Conservation (phyloP, 2,329 filamentous ascomycete genomes). For the Exserohilum rostratum region DNA sequence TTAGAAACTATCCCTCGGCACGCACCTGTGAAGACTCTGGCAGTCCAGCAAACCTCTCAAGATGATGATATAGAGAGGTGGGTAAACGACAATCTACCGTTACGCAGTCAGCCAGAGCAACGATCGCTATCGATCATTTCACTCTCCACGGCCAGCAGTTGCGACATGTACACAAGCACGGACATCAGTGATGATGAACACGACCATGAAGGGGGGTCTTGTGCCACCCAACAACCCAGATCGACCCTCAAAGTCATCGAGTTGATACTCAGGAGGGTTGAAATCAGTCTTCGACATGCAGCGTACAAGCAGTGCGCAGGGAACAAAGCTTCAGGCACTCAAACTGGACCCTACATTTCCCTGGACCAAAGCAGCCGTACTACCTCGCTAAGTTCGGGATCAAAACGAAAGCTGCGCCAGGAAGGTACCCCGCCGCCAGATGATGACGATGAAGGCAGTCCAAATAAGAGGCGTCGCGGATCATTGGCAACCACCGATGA, state of each 20-base stretch:
- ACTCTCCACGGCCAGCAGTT: conserved; percentile 36
- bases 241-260: conserved; percentile 34
- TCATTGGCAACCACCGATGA: conserved; percentile 33
- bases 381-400: conserved; percentile 19
- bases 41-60: conserved; percentile 3
- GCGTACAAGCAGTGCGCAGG: conserved; percentile 34
- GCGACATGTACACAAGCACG: conserved; percentile 38
- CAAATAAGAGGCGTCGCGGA: conserved; percentile 34
- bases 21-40: background rate
- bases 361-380: conserved; percentile 19
- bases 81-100: conserved; percentile 33
- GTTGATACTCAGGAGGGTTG: conserved; percentile 37
- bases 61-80: conserved; percentile 32
- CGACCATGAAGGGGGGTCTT: conserved; percentile 1
- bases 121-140: conserved; percentile 35
- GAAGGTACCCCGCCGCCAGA: conserved; percentile 28
- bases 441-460: conserved; percentile 29
- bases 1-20: background rate
- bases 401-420: conserved; percentile 32
- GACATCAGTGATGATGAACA: conserved; percentile 35
- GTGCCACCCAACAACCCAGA: conserved; percentile 14
- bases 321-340: conserved; percentile 11
- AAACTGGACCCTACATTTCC: background rate
- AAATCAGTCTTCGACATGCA: conserved; percentile 32
- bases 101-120: conserved; percentile 27